phyloP scores from a whole-genome alignment of 345 rosid genomes.

The Lagerstroemia speciosa region DNA sequence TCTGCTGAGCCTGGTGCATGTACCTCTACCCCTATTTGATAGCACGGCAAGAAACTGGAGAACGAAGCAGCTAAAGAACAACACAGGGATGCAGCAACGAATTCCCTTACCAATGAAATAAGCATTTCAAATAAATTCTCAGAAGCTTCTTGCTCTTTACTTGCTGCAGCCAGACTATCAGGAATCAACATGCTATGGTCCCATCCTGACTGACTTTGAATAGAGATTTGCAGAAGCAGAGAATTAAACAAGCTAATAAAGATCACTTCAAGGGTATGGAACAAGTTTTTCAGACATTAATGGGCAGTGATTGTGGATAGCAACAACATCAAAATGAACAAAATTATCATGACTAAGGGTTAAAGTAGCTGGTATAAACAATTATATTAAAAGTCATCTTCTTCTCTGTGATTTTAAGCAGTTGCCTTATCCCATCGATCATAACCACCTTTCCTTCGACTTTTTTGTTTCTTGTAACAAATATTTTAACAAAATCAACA shows the following conservation, averaged over 20 bases:
- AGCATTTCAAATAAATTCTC: background rate
- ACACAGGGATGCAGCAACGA: too few relatives aligned
- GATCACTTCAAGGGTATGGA: background rate
- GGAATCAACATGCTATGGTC: background rate
- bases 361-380: background rate
- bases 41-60: background rate
- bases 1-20: too few relatives aligned
- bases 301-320: background rate
- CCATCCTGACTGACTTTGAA: background rate
- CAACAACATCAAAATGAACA: background rate
- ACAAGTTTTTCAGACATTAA: background rate
- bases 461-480: background rate
- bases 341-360: background rate
- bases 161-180: background rate
- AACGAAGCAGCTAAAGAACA: background rate
- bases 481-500: too few relatives aligned
- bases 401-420: background rate
- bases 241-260: too few relatives aligned
- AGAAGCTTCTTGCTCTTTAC: background rate
- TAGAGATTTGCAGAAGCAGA: background rate
- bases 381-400: background rate
- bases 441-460: background rate
- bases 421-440: background rate
- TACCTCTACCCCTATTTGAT: too few relatives aligned
- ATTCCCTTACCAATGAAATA: background rate